These are phyloP conservation scores for Echinosophora koreensis DNA, from an alignment of 306 rosid species.

Conservation along the genomic window DNA sequence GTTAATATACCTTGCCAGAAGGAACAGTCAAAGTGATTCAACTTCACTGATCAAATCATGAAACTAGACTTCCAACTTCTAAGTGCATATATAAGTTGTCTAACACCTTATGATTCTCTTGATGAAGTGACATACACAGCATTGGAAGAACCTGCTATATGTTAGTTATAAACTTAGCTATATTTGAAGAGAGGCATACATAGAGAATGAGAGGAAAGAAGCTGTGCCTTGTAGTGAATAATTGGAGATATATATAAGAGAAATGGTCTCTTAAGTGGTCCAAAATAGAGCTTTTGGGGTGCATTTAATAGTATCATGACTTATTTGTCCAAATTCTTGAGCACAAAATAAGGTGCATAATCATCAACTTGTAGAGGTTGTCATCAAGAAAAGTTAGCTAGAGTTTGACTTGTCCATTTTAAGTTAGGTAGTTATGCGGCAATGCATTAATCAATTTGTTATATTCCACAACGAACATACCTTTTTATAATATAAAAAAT, in stretches of 20 bases:
- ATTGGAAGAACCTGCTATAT: constrained; percentile 22
- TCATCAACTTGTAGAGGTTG: constrained; percentile 55
- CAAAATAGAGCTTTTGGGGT: constrained; percentile 53
- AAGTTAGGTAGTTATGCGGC: constrained; percentile 39
- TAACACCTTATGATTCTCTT: constrained; percentile 32
- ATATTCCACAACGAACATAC: constrained; percentile 29
- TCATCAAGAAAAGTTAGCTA: constrained; percentile 45
- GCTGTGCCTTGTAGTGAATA: constrained; percentile 20
- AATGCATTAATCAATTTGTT: constrained; percentile 45
- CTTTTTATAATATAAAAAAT: background rate
- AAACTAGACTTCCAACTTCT: background rate
- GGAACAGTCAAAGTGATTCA: background rate
- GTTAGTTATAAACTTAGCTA: constrained; percentile 19
- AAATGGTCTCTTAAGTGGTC: constrained; percentile 41
- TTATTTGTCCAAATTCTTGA: constrained; percentile 39
- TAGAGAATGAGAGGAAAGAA: constrained; percentile 23
- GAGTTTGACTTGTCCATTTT: constrained; percentile 57
- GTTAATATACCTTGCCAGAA: constrained; percentile 42
- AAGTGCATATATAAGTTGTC: background rate
- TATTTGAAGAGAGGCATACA: constrained; percentile 7
- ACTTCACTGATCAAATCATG: background rate
- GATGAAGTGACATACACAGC: constrained; percentile 22
- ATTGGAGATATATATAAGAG: background rate
- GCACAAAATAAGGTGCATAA: constrained; percentile 55
- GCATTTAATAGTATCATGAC: constrained; percentile 39